phyloP scores from a whole-genome alignment of 1,139 yeast species.

The Pichia sp. region DNA sequence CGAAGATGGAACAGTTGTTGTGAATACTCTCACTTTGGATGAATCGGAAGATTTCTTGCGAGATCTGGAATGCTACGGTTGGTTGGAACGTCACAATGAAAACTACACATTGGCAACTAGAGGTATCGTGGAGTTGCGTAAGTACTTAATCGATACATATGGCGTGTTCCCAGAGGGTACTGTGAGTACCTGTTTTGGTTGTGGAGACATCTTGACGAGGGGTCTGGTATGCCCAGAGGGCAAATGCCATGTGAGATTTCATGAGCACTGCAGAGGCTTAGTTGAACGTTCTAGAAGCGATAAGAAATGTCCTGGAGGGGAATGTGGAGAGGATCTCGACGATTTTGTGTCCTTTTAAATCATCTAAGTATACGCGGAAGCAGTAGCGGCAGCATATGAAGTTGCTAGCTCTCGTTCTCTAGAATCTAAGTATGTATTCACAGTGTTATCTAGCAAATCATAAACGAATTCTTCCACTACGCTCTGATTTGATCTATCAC shows the following conservation, averaged over 20 bases:
- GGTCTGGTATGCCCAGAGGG: slow-evolving; percentile 38
- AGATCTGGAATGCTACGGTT: slow-evolving; percentile 43
- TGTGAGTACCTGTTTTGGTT: slow-evolving; percentile 42
- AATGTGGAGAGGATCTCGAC: slow-evolving; percentile 20
- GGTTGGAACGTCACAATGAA: slow-evolving; percentile 35
- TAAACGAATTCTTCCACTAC: slow-evolving; percentile 77
- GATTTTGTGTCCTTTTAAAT: slow-evolving; percentile 14
- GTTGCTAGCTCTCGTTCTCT: slow-evolving; percentile 15
- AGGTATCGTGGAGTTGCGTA: slow-evolving; percentile 41
- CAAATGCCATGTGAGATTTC: slow-evolving; percentile 38
- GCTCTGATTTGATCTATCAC: slow-evolving; percentile 58
- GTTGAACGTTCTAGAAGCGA: slow-evolving; percentile 30
- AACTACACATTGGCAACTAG: slow-evolving; percentile 32
- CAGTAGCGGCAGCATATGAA: no score
- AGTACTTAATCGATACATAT: slow-evolving; percentile 37
- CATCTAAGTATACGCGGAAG: slow-evolving; percentile 13
- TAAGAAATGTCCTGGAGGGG: slow-evolving; percentile 26
- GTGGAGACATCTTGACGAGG: slow-evolving; percentile 49
- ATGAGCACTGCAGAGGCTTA: slow-evolving; percentile 37
- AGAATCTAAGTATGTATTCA: slow-evolving; percentile 51
- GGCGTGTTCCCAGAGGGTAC: slow-evolving; percentile 31
- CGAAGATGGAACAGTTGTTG: slow-evolving; percentile 14
- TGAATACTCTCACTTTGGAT: slow-evolving; percentile 21
- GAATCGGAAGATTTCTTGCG: slow-evolving; percentile 31
- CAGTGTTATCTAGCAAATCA: slow-evolving; percentile 84